Percentiles rank a stretch among this genome's conserved stretches.
phyloP scores from a whole-genome alignment of 176 grass and related monocot species.

The Avena eriantha region DNA sequence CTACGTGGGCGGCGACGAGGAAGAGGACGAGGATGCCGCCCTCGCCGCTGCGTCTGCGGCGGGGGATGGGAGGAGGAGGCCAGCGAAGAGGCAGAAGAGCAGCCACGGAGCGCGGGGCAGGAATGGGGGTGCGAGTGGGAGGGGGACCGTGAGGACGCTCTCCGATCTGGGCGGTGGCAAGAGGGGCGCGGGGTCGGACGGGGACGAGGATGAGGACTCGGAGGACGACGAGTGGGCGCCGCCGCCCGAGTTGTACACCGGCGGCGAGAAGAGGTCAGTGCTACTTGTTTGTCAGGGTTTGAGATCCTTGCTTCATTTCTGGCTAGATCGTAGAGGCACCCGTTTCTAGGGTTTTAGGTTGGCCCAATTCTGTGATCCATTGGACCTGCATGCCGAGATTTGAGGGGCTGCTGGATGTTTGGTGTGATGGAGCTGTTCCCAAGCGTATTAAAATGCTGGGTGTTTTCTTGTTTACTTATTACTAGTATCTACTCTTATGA shows the following conservation, averaged over 20 bases:
- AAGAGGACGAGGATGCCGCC: constrained; percentile 47
- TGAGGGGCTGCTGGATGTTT: not conserved
- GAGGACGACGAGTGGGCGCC: constrained; percentile 57
- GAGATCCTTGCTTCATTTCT: not conserved
- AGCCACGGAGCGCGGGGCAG: constrained; percentile 13
- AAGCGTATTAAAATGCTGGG: not conserved
- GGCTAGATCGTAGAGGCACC: not conserved
- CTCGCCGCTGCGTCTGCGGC: constrained; percentile 35
- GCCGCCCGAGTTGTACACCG: constrained; percentile 59
- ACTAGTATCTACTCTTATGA: not conserved
- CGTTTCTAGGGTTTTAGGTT: constrained; percentile 45
- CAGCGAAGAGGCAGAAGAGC: constrained; percentile 54
- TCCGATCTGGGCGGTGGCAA: constrained; percentile 59
- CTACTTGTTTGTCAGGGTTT: not conserved
- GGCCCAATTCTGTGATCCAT: not conserved
- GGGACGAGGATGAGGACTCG: constrained; percentile 43
- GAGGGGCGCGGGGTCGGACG: constrained; percentile 41
- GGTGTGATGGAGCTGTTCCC: not conserved
- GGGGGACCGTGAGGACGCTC: constrained; percentile 54
- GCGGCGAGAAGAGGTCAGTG: constrained; percentile 70
- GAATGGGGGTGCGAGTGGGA: constrained; percentile 38
- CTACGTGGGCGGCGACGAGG: constrained; percentile 41
- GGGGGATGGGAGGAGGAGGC: constrained; percentile 41
- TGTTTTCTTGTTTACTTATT: constrained; percentile 2
- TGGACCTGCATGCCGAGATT: not conserved